Evolutionary conservation across 2,329 filamentous ascomycete species (phyloP).

Genomic region (Aureobasidium zeae): DNA sequence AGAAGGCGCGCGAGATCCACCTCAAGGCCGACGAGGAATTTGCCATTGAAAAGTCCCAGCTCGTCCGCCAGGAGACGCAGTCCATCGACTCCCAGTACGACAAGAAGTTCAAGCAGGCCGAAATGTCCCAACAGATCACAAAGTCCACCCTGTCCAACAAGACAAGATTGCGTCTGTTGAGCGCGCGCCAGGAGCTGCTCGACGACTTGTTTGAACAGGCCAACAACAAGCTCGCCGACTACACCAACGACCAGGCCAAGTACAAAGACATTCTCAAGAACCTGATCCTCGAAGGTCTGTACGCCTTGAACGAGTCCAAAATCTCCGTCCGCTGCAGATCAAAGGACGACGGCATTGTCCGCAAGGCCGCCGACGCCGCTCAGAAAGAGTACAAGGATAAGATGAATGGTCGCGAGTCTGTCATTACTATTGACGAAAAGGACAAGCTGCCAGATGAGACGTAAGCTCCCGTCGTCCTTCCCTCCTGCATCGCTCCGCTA

Average conservation of each 20-base stretch:
- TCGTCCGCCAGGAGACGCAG: conserved; percentile 89
- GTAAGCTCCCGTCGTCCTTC: conserved; percentile 48
- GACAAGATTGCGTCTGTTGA: conserved; percentile 80
- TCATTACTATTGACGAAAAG: conserved; percentile 65
- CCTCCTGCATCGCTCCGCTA: neutral
- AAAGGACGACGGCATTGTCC: conserved; percentile 65
- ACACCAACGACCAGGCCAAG: conserved; percentile 59
- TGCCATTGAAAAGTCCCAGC: conserved; percentile 97
- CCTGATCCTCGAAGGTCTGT: conserved; percentile 80
- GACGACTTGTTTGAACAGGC: conserved; percentile 81
- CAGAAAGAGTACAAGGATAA: conserved; percentile 76
- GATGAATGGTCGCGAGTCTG: conserved; percentile 55
- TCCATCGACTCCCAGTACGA: conserved; percentile 88
- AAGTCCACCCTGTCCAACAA: conserved; percentile 95
- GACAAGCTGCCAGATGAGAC: conserved; percentile 70
- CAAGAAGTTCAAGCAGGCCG: conserved; percentile 98
- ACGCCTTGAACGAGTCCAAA: conserved; percentile 74
- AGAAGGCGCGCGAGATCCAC: conserved; percentile 95
- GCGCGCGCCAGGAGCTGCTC: conserved; percentile 79
- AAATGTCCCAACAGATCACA: conserved; percentile 98
- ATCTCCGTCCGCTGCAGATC: conserved; percentile 67
- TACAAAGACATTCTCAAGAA: conserved; percentile 71
- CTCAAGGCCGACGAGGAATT: conserved; percentile 99
- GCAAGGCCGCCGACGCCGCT: conserved; percentile 69
- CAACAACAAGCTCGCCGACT: conserved; percentile 58